phyloP scores from a whole-genome alignment of 257 asterid genomes.

The Forsythia viridissima region DNA sequence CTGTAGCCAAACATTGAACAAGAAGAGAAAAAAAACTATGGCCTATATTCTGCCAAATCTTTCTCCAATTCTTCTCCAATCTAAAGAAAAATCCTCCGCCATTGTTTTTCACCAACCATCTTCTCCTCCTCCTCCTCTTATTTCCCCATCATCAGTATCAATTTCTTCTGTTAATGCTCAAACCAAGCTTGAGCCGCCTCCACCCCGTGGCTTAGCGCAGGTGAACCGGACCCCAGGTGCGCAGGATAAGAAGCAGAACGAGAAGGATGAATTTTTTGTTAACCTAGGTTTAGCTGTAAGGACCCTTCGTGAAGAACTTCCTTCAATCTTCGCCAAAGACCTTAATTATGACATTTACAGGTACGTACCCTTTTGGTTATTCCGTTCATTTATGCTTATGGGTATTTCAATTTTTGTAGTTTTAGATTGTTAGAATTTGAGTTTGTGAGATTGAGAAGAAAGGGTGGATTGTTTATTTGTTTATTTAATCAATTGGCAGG shows the following conservation, averaged over 20 bases:
- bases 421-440: background rate
- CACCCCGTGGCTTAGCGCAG: constrained; percentile 45
- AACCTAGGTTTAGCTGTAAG: constrained; percentile 85
- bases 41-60: constrained; percentile 76
- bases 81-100: constrained; percentile 47
- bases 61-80: constrained; percentile 48
- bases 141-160: constrained; percentile 19
- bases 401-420: background rate
- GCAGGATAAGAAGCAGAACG: constrained; percentile 46
- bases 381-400: background rate
- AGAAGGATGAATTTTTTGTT: constrained; percentile 66
- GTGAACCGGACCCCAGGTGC: constrained; percentile 39
- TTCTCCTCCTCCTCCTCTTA: constrained; percentile 1
- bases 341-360: constrained; percentile 84
- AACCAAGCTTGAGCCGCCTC: constrained; percentile 41
- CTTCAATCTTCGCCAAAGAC: constrained; percentile 71
- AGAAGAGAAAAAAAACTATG: constrained; percentile 32
- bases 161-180: constrained; percentile 27
- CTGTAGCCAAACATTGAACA: background rate
- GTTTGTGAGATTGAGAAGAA: background rate
- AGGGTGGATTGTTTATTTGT: background rate
- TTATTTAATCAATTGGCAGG: constrained; percentile 39
- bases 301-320: constrained; percentile 87
- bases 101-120: constrained; percentile 24
- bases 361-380: constrained; percentile 33